phyloP scores from a whole-genome alignment of 2,329 filamentous ascomycete species.

The Pyricularia grisea region DNA sequence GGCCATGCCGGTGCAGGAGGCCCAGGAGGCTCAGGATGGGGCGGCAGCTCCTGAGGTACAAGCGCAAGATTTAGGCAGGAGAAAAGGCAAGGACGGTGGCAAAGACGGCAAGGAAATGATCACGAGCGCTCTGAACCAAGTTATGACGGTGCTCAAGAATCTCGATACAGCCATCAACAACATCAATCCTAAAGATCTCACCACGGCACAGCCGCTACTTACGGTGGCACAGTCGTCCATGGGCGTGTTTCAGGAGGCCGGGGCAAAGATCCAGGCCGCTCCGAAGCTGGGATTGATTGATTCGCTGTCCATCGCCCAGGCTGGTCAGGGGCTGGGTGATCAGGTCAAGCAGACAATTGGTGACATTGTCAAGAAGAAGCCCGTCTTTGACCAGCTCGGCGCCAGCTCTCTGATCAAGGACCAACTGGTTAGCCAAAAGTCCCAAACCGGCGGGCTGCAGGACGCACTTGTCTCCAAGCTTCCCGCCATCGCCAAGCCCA shows the following conservation, averaged over 20 bases:
- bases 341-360: slow-evolving; percentile 13
- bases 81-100: not conserved
- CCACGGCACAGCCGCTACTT: not conserved
- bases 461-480: slow-evolving; percentile 17
- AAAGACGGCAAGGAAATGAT: not conserved
- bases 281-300: slow-evolving; percentile 14
- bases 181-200: not conserved
- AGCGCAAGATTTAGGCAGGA: not conserved
- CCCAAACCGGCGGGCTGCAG: slow-evolving; percentile 20
- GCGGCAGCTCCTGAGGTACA: not conserved
- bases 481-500: slow-evolving; percentile 15
- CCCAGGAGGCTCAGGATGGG: not conserved
- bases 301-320: slow-evolving; percentile 13
- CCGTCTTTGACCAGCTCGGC: slow-evolving; percentile 16
- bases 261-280: slow-evolving; percentile 18
- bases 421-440: slow-evolving; percentile 15
- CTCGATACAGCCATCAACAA: not conserved
- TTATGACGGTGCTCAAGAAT: not conserved
- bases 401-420: slow-evolving; percentile 14
- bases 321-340: slow-evolving; percentile 12
- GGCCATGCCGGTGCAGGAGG: not conserved
- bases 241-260: slow-evolving; percentile 11
- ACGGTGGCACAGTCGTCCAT: not conserved
- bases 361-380: slow-evolving; percentile 16
- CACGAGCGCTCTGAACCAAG: not conserved